These are phyloP conservation scores for Pseudopyrenochaeta lycopersici DNA, from an alignment of 2,329 filamentous ascomycete species.

Conservation along the genomic window DNA sequence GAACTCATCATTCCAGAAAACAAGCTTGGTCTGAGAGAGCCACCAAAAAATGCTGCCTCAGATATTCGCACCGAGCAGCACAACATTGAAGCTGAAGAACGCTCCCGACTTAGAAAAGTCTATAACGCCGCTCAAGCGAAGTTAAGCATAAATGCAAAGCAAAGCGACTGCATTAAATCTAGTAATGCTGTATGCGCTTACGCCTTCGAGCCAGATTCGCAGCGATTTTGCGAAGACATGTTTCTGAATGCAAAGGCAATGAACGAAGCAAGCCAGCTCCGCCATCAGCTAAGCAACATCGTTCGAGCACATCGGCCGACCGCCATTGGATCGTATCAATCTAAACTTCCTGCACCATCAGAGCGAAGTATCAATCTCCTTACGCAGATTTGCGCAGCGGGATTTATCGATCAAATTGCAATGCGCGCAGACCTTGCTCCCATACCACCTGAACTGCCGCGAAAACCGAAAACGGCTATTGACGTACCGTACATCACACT, in stretches of 20 bases:
- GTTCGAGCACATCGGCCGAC: conserved; percentile 75
- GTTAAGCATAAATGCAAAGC: conserved; percentile 78
- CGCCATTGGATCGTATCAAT: conserved; percentile 48
- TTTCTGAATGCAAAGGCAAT: conserved; percentile 90
- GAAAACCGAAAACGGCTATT: conserved; percentile 83
- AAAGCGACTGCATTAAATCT: conserved; percentile 88
- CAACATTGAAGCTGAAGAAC: conserved; percentile 74
- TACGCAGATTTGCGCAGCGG: conserved; percentile 90
- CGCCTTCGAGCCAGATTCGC: conserved; percentile 58
- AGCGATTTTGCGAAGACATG: conserved; percentile 80
- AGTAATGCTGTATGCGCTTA: conserved; percentile 90
- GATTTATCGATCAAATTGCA: conserved; percentile 93
- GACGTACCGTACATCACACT: conserved; percentile 93
- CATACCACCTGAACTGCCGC: conserved; percentile 60
- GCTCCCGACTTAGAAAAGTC: conserved; percentile 70
- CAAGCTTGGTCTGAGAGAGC: conserved; percentile 71
- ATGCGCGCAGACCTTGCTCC: conserved; percentile 89
- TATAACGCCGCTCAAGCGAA: conserved; percentile 78
- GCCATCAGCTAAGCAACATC: conserved; percentile 82
- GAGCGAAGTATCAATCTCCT: conserved; percentile 76
- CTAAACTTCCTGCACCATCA: conserved; percentile 67
- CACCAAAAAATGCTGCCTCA: conserved; percentile 53
- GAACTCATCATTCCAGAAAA: conserved; percentile 87
- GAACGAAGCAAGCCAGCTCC: conserved; percentile 83
- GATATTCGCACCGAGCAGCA: conserved; percentile 68